Percentiles rank a stretch among this genome's conserved stretches.
Conservation (phyloP, 2,329 filamentous ascomycete genomes). For the Cordyceps pruinosa region DNA sequence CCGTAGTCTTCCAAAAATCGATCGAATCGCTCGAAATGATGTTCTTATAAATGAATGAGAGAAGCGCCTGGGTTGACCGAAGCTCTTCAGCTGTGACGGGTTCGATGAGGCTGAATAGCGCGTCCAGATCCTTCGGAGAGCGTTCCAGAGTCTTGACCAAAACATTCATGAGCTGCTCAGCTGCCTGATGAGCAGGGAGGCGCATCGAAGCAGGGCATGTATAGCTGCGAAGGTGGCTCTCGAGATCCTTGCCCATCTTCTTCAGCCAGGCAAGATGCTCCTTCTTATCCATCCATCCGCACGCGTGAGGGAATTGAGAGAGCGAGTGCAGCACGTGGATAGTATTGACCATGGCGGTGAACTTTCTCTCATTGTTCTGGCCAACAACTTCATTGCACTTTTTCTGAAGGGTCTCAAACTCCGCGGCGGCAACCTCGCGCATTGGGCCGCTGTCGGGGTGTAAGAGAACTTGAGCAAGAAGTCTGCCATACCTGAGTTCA, state of each 20-base stretch:
- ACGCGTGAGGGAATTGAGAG: constrained; percentile 56
- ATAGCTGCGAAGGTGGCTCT: constrained; percentile 64
- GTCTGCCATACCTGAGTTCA: constrained; percentile 80
- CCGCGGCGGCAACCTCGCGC: constrained; percentile 65
- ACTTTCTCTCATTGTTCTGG: constrained; percentile 62
- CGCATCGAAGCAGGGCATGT: constrained; percentile 65
- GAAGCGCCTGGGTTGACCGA: constrained; percentile 66
- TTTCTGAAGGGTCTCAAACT: constrained; percentile 65
- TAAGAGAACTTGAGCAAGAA: constrained; percentile 79
- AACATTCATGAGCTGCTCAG: constrained; percentile 79
- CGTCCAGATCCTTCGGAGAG: constrained; percentile 70
- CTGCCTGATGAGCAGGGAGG: constrained; percentile 79
- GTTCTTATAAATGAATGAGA: constrained; percentile 74
- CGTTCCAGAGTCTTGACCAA: constrained; percentile 73
- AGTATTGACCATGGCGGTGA: constrained; percentile 70
- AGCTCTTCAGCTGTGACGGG: constrained; percentile 77
- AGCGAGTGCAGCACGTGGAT: constrained; percentile 81
- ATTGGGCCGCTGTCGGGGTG: constrained; percentile 68
- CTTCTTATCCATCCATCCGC: constrained; percentile 65
- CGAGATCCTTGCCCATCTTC: constrained; percentile 67
- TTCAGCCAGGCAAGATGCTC: constrained; percentile 55
- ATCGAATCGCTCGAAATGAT: constrained; percentile 80
- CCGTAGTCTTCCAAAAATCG: constrained; percentile 75
- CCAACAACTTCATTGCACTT: constrained; percentile 56
- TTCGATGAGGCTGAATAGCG: constrained; percentile 78